Evolutionary conservation across 202 grass and related monocot genomes (phyloP).

Genomic region (Miscanthus sacchariflorus): DNA sequence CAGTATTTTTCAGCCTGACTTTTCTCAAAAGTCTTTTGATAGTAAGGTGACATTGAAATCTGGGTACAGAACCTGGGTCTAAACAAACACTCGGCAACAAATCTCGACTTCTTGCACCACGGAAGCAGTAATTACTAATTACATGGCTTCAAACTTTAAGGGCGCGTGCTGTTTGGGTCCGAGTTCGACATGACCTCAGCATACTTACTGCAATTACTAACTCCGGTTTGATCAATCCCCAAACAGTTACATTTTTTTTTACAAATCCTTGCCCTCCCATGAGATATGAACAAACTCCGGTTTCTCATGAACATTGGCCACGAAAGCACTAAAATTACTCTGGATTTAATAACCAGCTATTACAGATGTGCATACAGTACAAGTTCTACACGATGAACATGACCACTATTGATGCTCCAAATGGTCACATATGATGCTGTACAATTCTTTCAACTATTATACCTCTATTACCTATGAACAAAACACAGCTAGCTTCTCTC

Average conservation of each 20-base stretch:
- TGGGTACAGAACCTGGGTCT: not conserved
- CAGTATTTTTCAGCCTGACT: no score
- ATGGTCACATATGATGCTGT: not conserved
- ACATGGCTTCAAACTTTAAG: no score
- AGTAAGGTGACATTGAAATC: no score
- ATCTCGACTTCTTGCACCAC: no score
- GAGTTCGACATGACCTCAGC: not conserved
- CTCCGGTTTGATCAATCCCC: not conserved
- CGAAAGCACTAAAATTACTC: not conserved
- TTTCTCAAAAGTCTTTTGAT: no score
- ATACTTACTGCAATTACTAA: not conserved
- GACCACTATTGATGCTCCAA: not conserved
- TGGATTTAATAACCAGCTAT: constrained; percentile 24
- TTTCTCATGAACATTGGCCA: not conserved
- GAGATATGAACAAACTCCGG: not conserved
- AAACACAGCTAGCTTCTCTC: not conserved
- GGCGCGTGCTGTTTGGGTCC: no score
- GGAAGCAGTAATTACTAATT: no score
- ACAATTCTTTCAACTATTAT: constrained; percentile 31
- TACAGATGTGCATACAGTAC: not conserved
- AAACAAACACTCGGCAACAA: no score
- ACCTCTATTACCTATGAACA: constrained; percentile 26
- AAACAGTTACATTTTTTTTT: not conserved
- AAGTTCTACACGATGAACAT: constrained; percentile 7
- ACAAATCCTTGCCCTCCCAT: not conserved